Base-by-base conservation (phyloP, 148 eudicot species). In the Agrostemma githago region DNA sequence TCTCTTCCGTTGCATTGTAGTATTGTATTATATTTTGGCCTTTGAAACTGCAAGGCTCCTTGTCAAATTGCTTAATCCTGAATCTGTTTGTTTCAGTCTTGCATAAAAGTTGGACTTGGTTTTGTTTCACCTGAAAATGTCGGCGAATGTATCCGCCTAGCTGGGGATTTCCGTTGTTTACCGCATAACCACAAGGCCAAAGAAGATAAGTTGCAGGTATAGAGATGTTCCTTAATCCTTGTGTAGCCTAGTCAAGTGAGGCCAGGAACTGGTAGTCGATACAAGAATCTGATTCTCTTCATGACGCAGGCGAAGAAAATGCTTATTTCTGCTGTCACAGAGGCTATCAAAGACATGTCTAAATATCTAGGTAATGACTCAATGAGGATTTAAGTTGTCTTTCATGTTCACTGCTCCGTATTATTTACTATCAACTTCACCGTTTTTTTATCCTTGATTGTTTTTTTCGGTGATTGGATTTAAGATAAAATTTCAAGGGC, bases 71-170 rank as follows among this genome's bases (percentile, higher is more conserved):
- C 37, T 62, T 6, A 14, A 4, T 64, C 4, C 6, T 5, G 68
- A 83, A 79, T 3, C 9, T 46, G 3, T 70, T 43, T 75, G 56
- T 48, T 74, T 66, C 79, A 80, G 83, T 76, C 79, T 15, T 80
- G 83, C 65, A 80, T 80, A 51, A 80, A 80, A 15, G 77, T 72
- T 20, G 79, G 70, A 1, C 77, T 72, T 53, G 73, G 68, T 56
- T 80, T 80, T 67, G 77, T 80, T 5, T 80, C 83, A 9, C 83
- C 83, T 60, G 83, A 76, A 46, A 80, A 76, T 68, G 58, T 76
- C 53, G 15, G 26, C 0, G 77, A 80, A 69, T 76, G 83, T 51
- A 61, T 76, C 19, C 73, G 83, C 4, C 70, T 80, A 53, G 68
- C 83, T 61, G 83, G 58, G 20, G 83, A 80, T 12, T 66, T 72